Conservation (phyloP, 2,329 filamentous ascomycete species). For the Fusarium denticulatum region DNA sequence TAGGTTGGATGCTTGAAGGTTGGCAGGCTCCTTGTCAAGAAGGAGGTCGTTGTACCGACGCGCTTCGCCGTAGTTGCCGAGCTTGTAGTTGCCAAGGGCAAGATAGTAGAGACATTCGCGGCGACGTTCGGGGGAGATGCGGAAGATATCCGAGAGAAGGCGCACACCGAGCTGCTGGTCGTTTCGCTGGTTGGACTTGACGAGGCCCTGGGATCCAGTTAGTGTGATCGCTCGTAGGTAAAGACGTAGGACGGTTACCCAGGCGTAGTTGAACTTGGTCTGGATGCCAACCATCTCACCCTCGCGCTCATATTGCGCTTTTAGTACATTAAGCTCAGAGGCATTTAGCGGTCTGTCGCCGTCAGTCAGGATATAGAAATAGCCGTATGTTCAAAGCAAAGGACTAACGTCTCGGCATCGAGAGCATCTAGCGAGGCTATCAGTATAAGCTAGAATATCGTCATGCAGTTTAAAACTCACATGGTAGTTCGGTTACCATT, state of each 20-base stretch:
- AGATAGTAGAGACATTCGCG: constrained; percentile 99
- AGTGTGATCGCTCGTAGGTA: not conserved
- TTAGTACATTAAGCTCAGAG: constrained; percentile 90
- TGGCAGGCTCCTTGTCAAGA: constrained; percentile 88
- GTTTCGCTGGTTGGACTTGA: constrained; percentile 84
- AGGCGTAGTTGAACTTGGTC: constrained; percentile 99
- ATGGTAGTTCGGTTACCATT: constrained; percentile 61
- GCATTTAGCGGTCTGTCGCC: constrained; percentile 80
- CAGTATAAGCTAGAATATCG: constrained; percentile 2
- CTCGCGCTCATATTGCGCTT: constrained; percentile 96
- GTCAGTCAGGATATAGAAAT: constrained; percentile 11
- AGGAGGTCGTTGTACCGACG: constrained; percentile 93
- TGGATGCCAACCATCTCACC: constrained; percentile 96
- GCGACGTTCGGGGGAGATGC: constrained; percentile 88
- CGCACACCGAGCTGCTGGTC: constrained; percentile 96
- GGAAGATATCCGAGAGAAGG: constrained; percentile 96
- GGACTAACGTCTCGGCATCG: constrained; percentile 88
- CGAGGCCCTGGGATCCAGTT: constrained; percentile 72
- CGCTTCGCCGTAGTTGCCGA: constrained; percentile 96
- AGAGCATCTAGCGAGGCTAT: constrained; percentile 77
- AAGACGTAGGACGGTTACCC: constrained; percentile 66
- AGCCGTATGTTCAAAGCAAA: not conserved
- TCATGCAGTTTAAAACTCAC: constrained; percentile 49
- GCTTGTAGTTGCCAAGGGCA: constrained; percentile 96
- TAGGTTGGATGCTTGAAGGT: constrained; percentile 89